phyloP scores from a whole-genome alignment of 495 filamentous ascomycete species.

The Darksidea phi region DNA sequence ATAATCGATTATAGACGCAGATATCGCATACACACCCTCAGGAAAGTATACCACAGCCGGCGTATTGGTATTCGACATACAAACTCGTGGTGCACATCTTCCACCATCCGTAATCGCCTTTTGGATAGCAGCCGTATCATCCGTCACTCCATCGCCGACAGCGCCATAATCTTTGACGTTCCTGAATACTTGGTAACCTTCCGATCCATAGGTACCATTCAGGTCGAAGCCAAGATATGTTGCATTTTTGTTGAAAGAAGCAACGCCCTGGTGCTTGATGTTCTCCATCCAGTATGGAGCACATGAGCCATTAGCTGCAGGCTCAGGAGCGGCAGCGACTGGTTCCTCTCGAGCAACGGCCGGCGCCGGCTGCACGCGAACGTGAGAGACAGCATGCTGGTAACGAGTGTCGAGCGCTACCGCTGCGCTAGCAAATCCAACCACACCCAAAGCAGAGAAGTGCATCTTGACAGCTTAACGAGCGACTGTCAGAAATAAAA shows the following conservation, averaged over 20 bases:
- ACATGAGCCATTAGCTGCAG: slow-evolving; percentile 1
- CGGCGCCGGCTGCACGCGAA: neutral
- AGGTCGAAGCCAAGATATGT: neutral
- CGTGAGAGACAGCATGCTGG: neutral
- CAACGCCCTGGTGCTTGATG: slow-evolving; percentile 42
- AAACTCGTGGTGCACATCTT: slow-evolving; percentile 38
- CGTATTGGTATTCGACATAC: slow-evolving; percentile 48
- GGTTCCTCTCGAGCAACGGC: neutral
- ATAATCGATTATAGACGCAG: slow-evolving; percentile 41
- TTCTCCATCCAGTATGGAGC: slow-evolving; percentile 39
- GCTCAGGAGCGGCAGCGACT: neutral
- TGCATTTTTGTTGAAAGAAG: slow-evolving; percentile 38
- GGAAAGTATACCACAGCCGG: slow-evolving; percentile 61
- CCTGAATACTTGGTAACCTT: slow-evolving; percentile 55
- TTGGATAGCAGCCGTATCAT: slow-evolving; percentile 55
- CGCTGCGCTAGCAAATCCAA: neutral
- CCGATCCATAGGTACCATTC: neutral
- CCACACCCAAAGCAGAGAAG: neutral
- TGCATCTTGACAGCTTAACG: slow-evolving; percentile 3
- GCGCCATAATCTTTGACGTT: slow-evolving; percentile 57
- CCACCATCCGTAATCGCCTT: slow-evolving; percentile 40
- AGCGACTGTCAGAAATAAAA: neutral
- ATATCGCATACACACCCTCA: slow-evolving; percentile 50
- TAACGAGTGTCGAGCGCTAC: slow-evolving; percentile 3
- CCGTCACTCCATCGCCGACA: slow-evolving; percentile 50